Conservation (phyloP, 208 protist species). For the Giardia duodenalis region DNA sequence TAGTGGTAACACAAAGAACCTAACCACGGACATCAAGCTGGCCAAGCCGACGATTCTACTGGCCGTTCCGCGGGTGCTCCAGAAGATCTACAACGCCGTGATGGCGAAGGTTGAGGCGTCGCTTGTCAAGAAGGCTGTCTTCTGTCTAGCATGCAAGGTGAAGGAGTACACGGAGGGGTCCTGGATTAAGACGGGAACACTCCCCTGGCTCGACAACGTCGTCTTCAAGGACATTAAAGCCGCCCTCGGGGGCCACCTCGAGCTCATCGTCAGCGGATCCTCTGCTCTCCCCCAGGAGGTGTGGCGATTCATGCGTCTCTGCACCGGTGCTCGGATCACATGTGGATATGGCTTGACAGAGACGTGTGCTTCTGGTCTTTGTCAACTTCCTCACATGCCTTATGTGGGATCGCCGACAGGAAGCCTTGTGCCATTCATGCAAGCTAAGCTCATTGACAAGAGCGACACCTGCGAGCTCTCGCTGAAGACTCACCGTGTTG, state of each 20-base stretch:
- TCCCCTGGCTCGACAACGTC: background rate
- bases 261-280: background rate
- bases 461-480: background rate
- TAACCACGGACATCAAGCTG: background rate
- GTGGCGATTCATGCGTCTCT: background rate
- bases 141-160: background rate
- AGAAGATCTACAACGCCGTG: constrained; percentile 6
- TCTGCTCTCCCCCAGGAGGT: background rate
- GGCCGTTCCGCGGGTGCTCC: constrained; percentile 6
- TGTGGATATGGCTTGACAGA: constrained; percentile 10
- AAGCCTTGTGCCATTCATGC: background rate
- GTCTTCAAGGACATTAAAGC: background rate
- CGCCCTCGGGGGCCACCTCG: background rate
- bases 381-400: background rate
- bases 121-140: background rate
- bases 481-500: background rate
- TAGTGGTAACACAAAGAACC: constrained; percentile 1
- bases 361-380: background rate
- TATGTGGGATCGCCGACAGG: background rate
- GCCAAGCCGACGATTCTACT: background rate
- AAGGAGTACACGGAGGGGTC: background rate
- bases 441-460: background rate
- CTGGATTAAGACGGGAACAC: background rate
- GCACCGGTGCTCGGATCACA: background rate
- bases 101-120: background rate